Evolutionary conservation across 1,139 yeast genomes (phyloP), one percentile per base, ranked within the genome.

Genomic region (Zygosaccharomyces sapae): DNA sequence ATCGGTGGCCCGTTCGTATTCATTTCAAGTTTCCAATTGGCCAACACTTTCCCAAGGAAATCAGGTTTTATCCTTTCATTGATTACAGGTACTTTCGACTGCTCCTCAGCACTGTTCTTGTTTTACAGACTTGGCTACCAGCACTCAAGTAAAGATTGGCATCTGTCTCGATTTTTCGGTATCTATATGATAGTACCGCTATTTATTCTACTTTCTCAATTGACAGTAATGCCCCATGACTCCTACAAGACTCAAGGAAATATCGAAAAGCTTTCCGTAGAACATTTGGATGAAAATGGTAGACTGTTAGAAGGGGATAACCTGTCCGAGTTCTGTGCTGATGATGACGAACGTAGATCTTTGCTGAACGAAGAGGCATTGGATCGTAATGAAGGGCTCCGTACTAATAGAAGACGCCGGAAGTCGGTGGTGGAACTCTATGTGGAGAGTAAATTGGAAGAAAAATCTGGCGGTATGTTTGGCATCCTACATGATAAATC

Each of bases 1-100:
- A 67, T 83, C 45, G 90, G 92, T 4, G 94, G 95, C 1, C 95
- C 95, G 5, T 86, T 86, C 65, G 84, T 83, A 16, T 85, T 83
- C 61, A 83, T 86, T 48, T 80, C 90, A n/a, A 76, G 86, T 45
- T 82, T 86, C 73, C 94, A 86, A 57, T 70, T 85, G 57, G 83
- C 92, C 3, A 83, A 82, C 59, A 72, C 83, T 13, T 82, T 84
- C 69, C 94, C 94, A 3, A 73, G 74, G 46, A 75, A 75, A 58
- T 81, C 89, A 3, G 95, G 95, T 2, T 71, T 83, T 44, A 73
- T 85, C 39, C 66, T 86, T 56, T 92, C 94, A 0, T 62, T 83
- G 13, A 68, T 86, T 45, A 83, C 92, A 1, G 94, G 94, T 9
- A 83, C 89, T 0, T 82, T 85, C 56, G 94, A 86, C 62, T 77